A percentile compares a stretch with the other conserved stretches of the same genome.
phyloP scores from a whole-genome alignment of 305 asterid genomes.

The Solanum hybrid region DNA sequence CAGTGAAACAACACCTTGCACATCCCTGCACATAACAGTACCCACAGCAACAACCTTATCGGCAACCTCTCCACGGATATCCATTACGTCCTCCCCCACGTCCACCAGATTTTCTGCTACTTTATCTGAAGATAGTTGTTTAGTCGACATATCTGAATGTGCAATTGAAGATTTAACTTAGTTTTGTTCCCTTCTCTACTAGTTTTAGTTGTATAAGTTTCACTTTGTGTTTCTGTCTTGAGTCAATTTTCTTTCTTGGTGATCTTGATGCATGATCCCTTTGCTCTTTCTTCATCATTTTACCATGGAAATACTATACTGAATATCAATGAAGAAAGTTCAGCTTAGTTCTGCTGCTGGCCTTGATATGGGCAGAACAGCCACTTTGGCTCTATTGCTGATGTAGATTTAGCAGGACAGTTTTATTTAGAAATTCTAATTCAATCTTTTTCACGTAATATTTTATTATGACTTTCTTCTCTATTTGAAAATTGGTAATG shows the following conservation, averaged over 20 bases:
- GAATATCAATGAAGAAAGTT: neutral
- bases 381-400: neutral
- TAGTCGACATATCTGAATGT: neutral
- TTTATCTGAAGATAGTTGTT: neutral
- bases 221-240: neutral
- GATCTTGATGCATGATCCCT: neutral
- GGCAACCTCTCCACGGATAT: slow-evolving; percentile 4
- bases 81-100: neutral
- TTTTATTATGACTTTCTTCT: neutral
- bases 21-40: neutral
- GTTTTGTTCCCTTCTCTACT: neutral
- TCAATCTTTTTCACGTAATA: neutral
- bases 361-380: neutral
- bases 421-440: neutral
- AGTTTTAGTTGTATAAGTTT: neutral
- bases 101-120: neutral
- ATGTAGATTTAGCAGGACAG: neutral
- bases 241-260: neutral
- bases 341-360: neutral
- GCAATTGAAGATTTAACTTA: neutral
- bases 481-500: neutral
- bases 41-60: slow-evolving; percentile 10
- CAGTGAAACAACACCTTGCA: slow-evolving; percentile 5
- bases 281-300: neutral
- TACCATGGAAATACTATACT: neutral